phyloP scores from a whole-genome alignment of 2,329 filamentous ascomycete genomes.

The Aspergillus vadensis region DNA sequence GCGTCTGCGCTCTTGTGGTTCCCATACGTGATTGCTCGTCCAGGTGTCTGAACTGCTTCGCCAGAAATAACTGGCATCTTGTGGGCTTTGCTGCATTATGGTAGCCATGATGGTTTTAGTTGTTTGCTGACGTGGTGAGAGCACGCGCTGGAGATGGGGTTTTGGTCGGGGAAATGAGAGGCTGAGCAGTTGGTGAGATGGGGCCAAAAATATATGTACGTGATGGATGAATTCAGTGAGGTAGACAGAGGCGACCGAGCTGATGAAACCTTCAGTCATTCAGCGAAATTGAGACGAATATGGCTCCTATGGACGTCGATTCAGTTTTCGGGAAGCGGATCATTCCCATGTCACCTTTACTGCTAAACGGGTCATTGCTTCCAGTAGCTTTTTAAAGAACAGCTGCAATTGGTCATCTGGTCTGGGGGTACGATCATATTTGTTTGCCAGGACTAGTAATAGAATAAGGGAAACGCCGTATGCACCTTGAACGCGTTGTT shows the following conservation, averaged over 20 bases:
- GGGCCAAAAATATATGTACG: slow-evolving; percentile 5
- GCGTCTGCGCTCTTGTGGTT: slow-evolving; percentile 3
- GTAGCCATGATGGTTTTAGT: not conserved
- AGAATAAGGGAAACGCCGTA: not conserved
- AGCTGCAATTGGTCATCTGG: not conserved
- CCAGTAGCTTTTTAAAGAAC: not conserved
- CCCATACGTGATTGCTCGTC: not conserved
- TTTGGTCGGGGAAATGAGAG: not conserved
- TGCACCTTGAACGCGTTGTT: not conserved
- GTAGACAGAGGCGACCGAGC: not conserved
- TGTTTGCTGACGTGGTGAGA: not conserved
- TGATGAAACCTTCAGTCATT: not conserved
- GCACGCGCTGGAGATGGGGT: not conserved
- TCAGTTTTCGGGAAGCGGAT: not conserved
- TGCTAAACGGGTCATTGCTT: not conserved
- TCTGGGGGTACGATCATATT: not conserved
- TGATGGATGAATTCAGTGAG: not conserved
- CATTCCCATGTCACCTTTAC: not conserved
- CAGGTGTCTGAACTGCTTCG: slow-evolving; percentile 2
- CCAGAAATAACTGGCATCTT: not conserved
- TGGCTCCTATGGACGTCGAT: not conserved
- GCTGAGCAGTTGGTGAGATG: not conserved
- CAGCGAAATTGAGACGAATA: not conserved
- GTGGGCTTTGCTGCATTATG: not conserved
- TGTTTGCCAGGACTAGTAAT: not conserved